Percentiles rank a stretch among this genome's conserved stretches.
Evolutionary conservation across 257 asterid genomes (phyloP).

Genomic region (Solanum microdontum): DNA sequence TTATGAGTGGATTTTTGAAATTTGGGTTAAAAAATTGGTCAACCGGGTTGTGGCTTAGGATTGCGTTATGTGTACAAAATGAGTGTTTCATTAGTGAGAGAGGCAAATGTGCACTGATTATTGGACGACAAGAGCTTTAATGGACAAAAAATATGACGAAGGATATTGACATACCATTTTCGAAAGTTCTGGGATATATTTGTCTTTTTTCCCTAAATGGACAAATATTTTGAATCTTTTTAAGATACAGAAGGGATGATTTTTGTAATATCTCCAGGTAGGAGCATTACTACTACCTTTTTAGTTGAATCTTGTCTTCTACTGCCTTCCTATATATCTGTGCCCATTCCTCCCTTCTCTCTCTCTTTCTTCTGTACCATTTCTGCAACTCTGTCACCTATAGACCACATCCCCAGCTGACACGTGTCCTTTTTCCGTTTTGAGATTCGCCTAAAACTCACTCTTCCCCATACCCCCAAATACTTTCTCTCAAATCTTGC

Average conservation of each 20-base stretch:
- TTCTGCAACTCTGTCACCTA: background rate
- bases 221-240: background rate
- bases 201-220: no score
- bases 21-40: no score
- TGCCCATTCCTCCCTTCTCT: background rate
- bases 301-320: conserved; percentile 3
- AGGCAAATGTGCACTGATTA: no score
- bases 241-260: background rate
- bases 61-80: no score
- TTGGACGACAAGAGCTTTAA: no score
- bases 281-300: background rate
- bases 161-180: no score
- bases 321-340: background rate
- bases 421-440: background rate
- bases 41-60: no score
- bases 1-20: no score
- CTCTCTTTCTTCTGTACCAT: background rate
- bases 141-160: no score
- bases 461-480: background rate
- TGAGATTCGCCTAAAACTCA: background rate
- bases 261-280: background rate
- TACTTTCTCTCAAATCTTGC: background rate
- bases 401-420: background rate
- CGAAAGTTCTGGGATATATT: accelerated
- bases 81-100: no score